These are phyloP conservation scores for Eudorina sp. DNA, from an alignment of 139 green algal genomes.

Conservation along the genomic window DNA sequence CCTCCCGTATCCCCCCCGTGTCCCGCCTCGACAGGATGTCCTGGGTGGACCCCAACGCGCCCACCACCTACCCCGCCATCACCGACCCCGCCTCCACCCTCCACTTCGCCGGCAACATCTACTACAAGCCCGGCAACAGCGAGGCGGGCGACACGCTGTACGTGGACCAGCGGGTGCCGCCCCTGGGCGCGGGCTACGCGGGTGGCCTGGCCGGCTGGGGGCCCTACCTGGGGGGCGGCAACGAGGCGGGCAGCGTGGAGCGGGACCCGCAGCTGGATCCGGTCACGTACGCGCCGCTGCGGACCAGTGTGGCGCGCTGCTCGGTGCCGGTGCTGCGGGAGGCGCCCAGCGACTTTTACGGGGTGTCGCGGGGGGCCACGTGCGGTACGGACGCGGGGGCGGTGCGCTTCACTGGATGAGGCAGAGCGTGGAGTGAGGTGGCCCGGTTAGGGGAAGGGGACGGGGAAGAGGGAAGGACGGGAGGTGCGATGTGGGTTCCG, in stretches of 20 bases:
- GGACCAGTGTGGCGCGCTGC: background rate
- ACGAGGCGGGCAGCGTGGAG: conserved; percentile 10
- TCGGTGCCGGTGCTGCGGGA: background rate
- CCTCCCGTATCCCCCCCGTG: background rate
- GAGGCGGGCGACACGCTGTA: background rate
- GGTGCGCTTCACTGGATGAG: background rate
- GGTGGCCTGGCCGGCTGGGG: conserved; percentile 24
- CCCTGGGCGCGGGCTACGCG: background rate
- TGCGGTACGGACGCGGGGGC: background rate
- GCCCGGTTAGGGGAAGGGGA: too few species aligned
- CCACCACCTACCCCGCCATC: background rate
- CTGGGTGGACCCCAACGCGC: conserved; percentile 19
- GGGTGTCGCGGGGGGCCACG: background rate
- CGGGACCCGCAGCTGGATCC: background rate
- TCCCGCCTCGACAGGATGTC: background rate
- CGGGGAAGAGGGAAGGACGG: too few species aligned
- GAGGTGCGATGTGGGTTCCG: too few species aligned
- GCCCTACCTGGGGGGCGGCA: background rate
- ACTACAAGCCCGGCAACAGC: conserved; percentile 16
- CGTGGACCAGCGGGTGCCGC: conserved; percentile 31
- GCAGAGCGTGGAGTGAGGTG: too few species aligned
- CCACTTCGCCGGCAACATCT: conserved; percentile 12
- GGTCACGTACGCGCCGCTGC: background rate
- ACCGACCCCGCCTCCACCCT: background rate
- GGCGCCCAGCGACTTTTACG: background rate